phyloP scores from a whole-genome alignment of 352 stramenopile genomes.

The Thraustochytrium striatum region DNA sequence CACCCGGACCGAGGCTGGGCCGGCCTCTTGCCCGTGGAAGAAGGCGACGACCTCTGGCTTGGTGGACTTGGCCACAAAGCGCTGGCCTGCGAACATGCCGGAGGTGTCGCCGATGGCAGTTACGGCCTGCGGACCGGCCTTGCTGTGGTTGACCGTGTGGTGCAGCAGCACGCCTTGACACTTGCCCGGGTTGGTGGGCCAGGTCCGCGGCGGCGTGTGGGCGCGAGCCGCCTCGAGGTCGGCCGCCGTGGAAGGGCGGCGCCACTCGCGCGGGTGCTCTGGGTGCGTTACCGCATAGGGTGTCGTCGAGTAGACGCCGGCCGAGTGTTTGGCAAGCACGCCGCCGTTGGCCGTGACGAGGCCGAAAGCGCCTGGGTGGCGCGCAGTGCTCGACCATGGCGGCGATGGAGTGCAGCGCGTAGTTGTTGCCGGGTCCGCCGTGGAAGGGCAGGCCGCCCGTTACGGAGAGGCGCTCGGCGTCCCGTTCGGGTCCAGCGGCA shows the following conservation, averaged over 20 bases:
- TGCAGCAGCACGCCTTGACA: background rate
- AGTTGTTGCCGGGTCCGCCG: slow-evolving; percentile 47
- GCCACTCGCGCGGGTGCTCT: background rate
- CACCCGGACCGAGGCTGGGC: too few species aligned
- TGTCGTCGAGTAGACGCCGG: slow-evolving; percentile 27
- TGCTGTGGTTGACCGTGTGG: background rate
- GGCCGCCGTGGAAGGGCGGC: background rate
- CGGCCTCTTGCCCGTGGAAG: too few species aligned
- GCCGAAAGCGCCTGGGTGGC: slow-evolving; percentile 19
- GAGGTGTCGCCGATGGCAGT: slow-evolving; percentile 8
- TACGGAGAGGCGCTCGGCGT: slow-evolving; percentile 16
- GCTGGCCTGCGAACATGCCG: background rate
- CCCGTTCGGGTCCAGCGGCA: slow-evolving; percentile 22
- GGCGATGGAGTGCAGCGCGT: slow-evolving; percentile 17
- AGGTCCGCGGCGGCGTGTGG: background rate
- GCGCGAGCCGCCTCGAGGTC: background rate
- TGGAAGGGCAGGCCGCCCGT: slow-evolving; percentile 44
- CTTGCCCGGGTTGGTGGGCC: background rate
- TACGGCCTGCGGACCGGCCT: background rate
- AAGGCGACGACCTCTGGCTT: background rate
- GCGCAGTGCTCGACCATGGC: slow-evolving; percentile 32
- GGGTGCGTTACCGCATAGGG: background rate
- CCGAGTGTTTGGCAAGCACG: slow-evolving; percentile 31
- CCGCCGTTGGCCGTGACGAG: slow-evolving; percentile 43
- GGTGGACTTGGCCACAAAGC: background rate